Percentiles rank a stretch among this genome's conserved stretches.
Conservation (phyloP, 1,139 yeast genomes). For the Kodamaea sp. region DNA sequence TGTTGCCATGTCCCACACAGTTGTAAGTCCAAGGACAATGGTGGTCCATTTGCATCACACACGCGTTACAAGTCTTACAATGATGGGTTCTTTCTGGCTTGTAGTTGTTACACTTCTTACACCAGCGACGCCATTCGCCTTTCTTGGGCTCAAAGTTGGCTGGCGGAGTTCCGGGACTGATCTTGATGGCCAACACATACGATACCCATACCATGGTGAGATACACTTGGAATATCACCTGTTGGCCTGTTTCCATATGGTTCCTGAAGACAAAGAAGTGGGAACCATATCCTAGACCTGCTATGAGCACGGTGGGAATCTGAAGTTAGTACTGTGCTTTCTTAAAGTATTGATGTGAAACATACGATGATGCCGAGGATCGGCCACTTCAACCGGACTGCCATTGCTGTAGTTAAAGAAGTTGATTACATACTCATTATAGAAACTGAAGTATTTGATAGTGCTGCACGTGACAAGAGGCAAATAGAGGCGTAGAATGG, state of each 20-base stretch:
- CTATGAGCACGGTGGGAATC: constrained; percentile 69
- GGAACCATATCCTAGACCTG: constrained; percentile 63
- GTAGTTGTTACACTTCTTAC: constrained; percentile 61
- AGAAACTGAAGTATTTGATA: too few species aligned
- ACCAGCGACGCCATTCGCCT: constrained; percentile 58
- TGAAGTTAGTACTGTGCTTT: constrained; percentile 24
- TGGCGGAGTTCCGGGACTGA: constrained; percentile 63
- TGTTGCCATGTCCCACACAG: constrained; percentile 77
- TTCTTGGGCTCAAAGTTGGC: constrained; percentile 32
- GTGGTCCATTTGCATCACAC: constrained; percentile 82
- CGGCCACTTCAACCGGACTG: constrained; percentile 54
- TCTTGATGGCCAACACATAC: constrained; percentile 58
- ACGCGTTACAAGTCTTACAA: constrained; percentile 61
- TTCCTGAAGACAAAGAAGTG: constrained; percentile 58
- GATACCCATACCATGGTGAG: constrained; percentile 70
- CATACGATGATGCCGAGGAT: constrained; percentile 56
- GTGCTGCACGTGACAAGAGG: neutral
- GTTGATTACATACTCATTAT: too few species aligned
- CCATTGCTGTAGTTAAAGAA: too few species aligned
- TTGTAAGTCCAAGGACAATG: constrained; percentile 86
- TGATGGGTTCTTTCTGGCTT: constrained; percentile 85
- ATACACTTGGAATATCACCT: constrained; percentile 49
- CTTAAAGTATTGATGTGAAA: constrained; percentile 15
- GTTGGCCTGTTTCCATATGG: constrained; percentile 40
- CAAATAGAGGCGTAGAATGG: too few species aligned